Base-by-base conservation (phyloP, 257 asterid genomes). In the Apocynum venetum region DNA sequence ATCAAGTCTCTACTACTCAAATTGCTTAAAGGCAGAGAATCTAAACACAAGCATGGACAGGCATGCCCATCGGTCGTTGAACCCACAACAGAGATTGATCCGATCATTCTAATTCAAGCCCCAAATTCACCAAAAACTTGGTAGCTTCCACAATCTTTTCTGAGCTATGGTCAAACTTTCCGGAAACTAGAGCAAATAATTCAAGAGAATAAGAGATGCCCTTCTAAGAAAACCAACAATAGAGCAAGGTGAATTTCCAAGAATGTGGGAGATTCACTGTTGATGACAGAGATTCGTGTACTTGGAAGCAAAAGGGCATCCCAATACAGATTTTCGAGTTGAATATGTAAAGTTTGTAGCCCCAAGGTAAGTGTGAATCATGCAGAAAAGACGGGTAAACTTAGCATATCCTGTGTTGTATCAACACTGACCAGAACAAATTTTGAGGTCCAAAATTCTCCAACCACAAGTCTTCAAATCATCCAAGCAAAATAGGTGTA, bases 71-170 rank as follows among this genome's bases (percentile, higher is more conserved):
- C 92, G 44, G 86, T 85, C 82, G 86, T 47, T 15, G 95, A 87
- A 71, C 86, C 89, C 76, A 86, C 91, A 66, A 85, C 87, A 67
- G 89, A 87, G 11, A 86, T 85, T 41, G 89, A 86, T 71, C 88
- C 92, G 43, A 79, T 87, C 97, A 89, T 88, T 73, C 76, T 80
- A 53, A 20, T 51, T 41, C 76, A 61, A 71, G 17, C 80, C 35
- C 51, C 71, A 78, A 83, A 43, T 13, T 48, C 64, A n/a, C 56
- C 44, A 44, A n/a, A 46, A 6, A 59, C 12, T 7, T 15, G 4
- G 8, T n/a, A 19, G 25, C 12, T 8, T 63, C 36, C 17, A 51
- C 61, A 19, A 46, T 25, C 1, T 40, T 66, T 41, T 77, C 10
- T 51, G 31, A 38, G 17, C 61, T 20, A 11, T 3, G 66, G n/a